These are phyloP conservation scores for Plantago coronopus DNA, from an alignment of 305 asterid genomes.

Conservation along the genomic window DNA sequence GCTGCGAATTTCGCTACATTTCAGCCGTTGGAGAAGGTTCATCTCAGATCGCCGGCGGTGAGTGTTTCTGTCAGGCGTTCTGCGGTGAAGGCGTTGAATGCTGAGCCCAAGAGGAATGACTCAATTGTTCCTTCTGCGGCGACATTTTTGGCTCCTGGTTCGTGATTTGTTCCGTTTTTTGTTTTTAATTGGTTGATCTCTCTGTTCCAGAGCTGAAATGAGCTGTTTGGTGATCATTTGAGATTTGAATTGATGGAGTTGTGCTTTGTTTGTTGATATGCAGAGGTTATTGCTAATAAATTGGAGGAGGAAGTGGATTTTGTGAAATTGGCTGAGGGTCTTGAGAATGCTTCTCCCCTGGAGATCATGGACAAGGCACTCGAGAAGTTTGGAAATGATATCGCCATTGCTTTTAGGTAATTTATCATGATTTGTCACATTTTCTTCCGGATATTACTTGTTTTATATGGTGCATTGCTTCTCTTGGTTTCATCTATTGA, in stretches of 20 bases:
- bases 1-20: slow-evolving; percentile 39
- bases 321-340: slow-evolving; percentile 61
- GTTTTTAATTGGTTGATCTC: not conserved
- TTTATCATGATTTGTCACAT: not conserved
- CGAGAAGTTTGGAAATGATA: slow-evolving; percentile 75
- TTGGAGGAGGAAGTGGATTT: slow-evolving; percentile 55
- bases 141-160: slow-evolving; percentile 62
- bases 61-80: slow-evolving; percentile 32
- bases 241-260: not conserved
- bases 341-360: slow-evolving; percentile 81
- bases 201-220: no score
- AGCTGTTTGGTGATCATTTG: no score
- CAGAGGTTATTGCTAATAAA: slow-evolving; percentile 56
- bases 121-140: slow-evolving; percentile 62
- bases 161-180: slow-evolving; percentile 9
- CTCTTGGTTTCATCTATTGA: not conserved
- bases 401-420: slow-evolving; percentile 99
- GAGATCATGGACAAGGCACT: slow-evolving; percentile 94
- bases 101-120: slow-evolving; percentile 50
- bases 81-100: slow-evolving; percentile 49
- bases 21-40: slow-evolving; percentile 36
- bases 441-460: not conserved
- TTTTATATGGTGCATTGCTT: not conserved
- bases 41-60: slow-evolving; percentile 26
- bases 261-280: not conserved